Evolutionary conservation across 306 rosid genomes (phyloP), one percentile per base, ranked within the genome.

Genomic region (Citrullus amarus): DNA sequence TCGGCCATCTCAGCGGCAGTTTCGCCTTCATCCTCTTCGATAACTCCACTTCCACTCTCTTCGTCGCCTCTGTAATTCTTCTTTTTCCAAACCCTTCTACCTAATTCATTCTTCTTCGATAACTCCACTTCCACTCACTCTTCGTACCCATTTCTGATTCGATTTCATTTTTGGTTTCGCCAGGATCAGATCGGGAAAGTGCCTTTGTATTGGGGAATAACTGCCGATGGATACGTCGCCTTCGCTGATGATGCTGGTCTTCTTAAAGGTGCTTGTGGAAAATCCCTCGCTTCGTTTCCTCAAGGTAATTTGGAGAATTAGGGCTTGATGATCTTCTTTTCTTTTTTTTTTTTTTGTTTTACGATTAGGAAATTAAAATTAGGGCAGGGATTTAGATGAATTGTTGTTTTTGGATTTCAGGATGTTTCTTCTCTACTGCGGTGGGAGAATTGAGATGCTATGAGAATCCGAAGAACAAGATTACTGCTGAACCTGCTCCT

Each of bases 201-300:
- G 32, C 97, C 96, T 55, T 84, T 95, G 8, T 92, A 84, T 32
- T 95, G 98, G 98, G 98, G 98, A 79, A 92, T 95, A 59, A 95
- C 97, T 7, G 98, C 97, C 51, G 98, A 95, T 87, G 97, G 98
- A 28, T 87, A 82, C 9, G 97, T 92, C 11, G 98, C 96, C 36
- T 95, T 92, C 77, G 93, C 96, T 69, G 91, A 95, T 73, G 90
- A 95, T 80, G 91, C 96, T 1, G 96, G 86, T 11, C 73, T 95
- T 87, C 98, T 95, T 7, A 91, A 85, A 84, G 88, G 88, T 79
- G 95, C 98, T 81, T 95, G 98, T 89, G 97, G 98, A 83, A 95
- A 95, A 95, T 95, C 98, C 28, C 97, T 95, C 71, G 98, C 98
- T 50, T 95, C 98, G 54, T 95, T 95, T 76, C 97, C 98, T 82